Base-by-base conservation (phyloP, 176 grass and related monocot species). In the Cenchrus fungigraminus region DNA sequence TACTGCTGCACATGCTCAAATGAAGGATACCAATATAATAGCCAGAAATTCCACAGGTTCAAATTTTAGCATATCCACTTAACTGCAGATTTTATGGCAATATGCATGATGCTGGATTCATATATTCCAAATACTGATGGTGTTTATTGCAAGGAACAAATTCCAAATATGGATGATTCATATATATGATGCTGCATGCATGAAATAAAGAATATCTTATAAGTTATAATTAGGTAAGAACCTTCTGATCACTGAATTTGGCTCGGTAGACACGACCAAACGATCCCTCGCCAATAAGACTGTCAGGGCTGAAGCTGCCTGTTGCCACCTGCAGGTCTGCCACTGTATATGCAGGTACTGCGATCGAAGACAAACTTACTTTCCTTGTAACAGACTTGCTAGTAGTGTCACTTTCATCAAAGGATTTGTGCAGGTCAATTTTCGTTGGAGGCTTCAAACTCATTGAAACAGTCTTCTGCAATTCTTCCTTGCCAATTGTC, bases 291-390 rank as follows among this genome's bases (percentile, higher is more conserved):
- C 93, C 94, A 20, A 98, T 82, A 83, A 98, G 84, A 84, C 92
- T 94, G 52, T 95, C 93, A 87, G 88, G 74, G 76, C 86, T 91
- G 80, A 98, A 98, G 85, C 91, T 96, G 78, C 90, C 86, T 14
- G 93, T 98, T 66, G 97, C 97, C 71, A 98, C 74, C 83, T 98
- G 93, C 62, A 98, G 66, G 81, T 98, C 97, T 70, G 97, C 91
- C 76, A 98, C 91, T 55, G 97, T 94, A 82, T 98, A 98, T 70
- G 68, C 84, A 52, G 83, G 87, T 85, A 81, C 83, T 84, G 69
- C 89, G 74, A 98, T 95, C 71, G 93, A 86, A 85, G 86, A 81
- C 55, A 86, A 81, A 76, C 80, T 91, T 74, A 81, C 84, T 82
- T 92, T 95, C 81, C 91, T 94, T 83, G 83, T 20, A 62, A 90